Evolutionary conservation across 306 rosid genomes (phyloP).

Genomic region (Cotoneaster glaucophyllus): DNA sequence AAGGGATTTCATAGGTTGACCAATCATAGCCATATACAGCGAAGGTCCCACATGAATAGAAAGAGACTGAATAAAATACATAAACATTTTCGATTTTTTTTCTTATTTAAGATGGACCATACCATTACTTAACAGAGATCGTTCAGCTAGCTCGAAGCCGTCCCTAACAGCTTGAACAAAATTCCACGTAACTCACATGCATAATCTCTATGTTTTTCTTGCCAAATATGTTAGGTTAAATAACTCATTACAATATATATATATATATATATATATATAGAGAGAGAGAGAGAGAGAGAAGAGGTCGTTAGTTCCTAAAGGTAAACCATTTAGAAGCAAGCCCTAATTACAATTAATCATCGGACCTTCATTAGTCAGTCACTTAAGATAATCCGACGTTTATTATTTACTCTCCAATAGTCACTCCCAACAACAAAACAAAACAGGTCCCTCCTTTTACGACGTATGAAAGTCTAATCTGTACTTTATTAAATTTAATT

Average conservation of each 20-base stretch:
- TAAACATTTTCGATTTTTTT: not conserved
- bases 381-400: conserved; percentile 10
- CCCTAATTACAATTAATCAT: not conserved
- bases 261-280: too few relatives aligned
- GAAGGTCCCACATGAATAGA: not conserved
- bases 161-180: not conserved
- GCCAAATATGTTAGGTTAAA: not conserved
- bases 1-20: not conserved
- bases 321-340: conserved; percentile 1
- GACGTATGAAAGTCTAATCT: not conserved
- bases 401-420: not conserved
- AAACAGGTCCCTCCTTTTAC: not conserved
- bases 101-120: not conserved
- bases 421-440: not conserved
- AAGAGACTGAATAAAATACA: not conserved
- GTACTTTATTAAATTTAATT: not conserved
- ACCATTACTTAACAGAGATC: too few relatives aligned
- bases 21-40: not conserved
- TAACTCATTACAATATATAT: not conserved
- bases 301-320: not conserved
- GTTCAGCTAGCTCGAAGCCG: too few relatives aligned
- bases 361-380: conserved; percentile 13
- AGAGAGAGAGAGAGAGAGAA: too few relatives aligned
- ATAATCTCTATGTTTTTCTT: not conserved
- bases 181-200: not conserved